Conservation (phyloP, 257 asterid genomes). For the Primulina tabacum region DNA sequence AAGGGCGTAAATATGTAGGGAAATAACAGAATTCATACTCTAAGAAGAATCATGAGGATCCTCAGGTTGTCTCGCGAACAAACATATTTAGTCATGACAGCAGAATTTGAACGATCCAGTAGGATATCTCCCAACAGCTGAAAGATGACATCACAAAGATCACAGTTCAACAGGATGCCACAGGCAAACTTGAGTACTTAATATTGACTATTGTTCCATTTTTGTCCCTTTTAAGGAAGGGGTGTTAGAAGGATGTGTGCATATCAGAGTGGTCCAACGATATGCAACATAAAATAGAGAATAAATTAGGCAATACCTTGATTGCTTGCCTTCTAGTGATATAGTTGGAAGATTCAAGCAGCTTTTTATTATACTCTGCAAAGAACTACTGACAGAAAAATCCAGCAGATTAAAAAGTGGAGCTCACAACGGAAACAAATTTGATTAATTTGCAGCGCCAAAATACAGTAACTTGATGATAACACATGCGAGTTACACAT, state of each 20-base stretch:
- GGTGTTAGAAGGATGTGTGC: neutral
- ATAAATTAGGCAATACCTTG: conserved; percentile 47
- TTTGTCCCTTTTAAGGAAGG: neutral
- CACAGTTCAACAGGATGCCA: conserved; percentile 11
- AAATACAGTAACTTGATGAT: conserved; percentile 5
- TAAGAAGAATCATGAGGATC: conserved; percentile 68
- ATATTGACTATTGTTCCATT: neutral
- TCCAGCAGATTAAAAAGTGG: conserved; percentile 16
- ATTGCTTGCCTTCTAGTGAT: conserved; percentile 89
- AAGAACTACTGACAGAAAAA: conserved; percentile 50
- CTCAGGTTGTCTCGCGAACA: conserved; percentile 27
- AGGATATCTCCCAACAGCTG: conserved; percentile 83
- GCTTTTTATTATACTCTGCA: conserved; percentile 75
- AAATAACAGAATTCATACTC: conserved; percentile 52
- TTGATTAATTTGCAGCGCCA: conserved; percentile 1
- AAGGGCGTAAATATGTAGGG: conserved; percentile 4
- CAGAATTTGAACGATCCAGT: conserved; percentile 85
- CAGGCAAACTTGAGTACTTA: neutral
- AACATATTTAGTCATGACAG: conserved; percentile 81
- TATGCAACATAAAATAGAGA: conserved; percentile 20
- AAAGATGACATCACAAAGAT: conserved; percentile 26
- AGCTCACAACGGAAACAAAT: conserved; percentile 19
- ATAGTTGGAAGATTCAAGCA: conserved; percentile 76
- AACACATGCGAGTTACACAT: neutral
- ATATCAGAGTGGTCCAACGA: neutral